Percentiles rank a stretch among this genome's conserved stretches.
phyloP scores from a whole-genome alignment of 2,329 filamentous ascomycete species.

The Exophiala mesophila region DNA sequence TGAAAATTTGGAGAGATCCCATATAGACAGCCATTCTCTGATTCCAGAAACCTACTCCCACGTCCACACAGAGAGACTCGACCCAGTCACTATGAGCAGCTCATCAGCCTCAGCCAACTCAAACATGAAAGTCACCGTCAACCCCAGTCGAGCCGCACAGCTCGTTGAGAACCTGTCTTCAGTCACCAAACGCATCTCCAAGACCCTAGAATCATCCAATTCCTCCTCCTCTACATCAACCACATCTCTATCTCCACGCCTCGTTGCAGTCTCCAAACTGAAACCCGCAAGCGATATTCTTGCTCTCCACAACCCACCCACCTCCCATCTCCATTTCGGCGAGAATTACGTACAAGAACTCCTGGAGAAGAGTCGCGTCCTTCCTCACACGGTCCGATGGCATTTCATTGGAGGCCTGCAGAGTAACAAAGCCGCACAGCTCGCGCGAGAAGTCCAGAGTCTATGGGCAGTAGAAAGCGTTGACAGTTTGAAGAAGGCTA shows the following conservation, averaged over 20 bases:
- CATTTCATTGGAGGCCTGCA: slow-evolving; percentile 96
- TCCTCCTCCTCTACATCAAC: slow-evolving; percentile 20
- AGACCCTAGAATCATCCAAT: not conserved
- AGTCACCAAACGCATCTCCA: slow-evolving; percentile 55
- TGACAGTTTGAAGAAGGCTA: slow-evolving; percentile 81
- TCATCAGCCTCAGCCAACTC: not conserved
- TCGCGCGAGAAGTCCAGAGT: slow-evolving; percentile 78
- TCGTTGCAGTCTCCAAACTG: slow-evolving; percentile 93
- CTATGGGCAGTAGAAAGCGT: slow-evolving; percentile 90
- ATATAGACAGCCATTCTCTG: too few relatives aligned
- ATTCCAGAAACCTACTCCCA: too few relatives aligned
- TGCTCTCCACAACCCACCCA: slow-evolving; percentile 62
- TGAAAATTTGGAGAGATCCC: too few relatives aligned
- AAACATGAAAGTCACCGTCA: slow-evolving; percentile 26
- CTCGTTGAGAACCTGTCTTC: slow-evolving; percentile 59
- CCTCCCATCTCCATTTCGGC: slow-evolving; percentile 67
- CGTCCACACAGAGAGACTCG: not conserved
- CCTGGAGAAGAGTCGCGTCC: slow-evolving; percentile 72
- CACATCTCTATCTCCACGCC: slow-evolving; percentile 43
- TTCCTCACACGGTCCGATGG: slow-evolving; percentile 76
- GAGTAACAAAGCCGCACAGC: slow-evolving; percentile 83
- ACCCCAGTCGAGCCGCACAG: slow-evolving; percentile 56
- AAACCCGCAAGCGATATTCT: slow-evolving; percentile 91
- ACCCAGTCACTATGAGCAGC: not conserved
- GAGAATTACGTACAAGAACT: slow-evolving; percentile 96